Evolutionary conservation across 2,329 filamentous ascomycete genomes (phyloP).

Genomic region (Penicillium concentricum): DNA sequence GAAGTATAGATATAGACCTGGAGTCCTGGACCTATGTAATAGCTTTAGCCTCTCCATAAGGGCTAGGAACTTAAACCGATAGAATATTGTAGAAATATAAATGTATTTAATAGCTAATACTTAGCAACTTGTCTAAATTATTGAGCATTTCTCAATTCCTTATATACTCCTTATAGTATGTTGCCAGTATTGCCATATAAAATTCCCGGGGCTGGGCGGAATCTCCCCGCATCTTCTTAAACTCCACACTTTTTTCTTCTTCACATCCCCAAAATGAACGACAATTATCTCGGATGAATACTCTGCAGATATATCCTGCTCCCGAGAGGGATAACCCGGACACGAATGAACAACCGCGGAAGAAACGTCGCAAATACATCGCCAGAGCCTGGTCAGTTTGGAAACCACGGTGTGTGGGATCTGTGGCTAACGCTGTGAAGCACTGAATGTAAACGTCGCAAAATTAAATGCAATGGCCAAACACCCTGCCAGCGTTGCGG

Average conservation of each 20-base stretch:
- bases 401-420: neutral
- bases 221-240: constrained; percentile 14
- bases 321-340: constrained; percentile 8
- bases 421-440: constrained; percentile 29
- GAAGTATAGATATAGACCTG: neutral
- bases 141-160: too few relatives aligned
- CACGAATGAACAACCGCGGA: constrained; percentile 47
- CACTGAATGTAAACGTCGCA: constrained; percentile 63
- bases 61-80: too few relatives aligned
- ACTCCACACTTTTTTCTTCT: constrained; percentile 6
- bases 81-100: neutral
- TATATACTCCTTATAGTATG: too few relatives aligned
- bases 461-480: constrained; percentile 67
- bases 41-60: neutral
- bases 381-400: constrained; percentile 59
- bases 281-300: constrained; percentile 1
- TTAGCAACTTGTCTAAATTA: too few relatives aligned
- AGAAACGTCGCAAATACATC: constrained; percentile 63
- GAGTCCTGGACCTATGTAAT: neutral
- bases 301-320: neutral
- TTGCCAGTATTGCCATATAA: too few relatives aligned
- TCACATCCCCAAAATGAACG: neutral
- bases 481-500: constrained; percentile 62
- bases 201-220: neutral
- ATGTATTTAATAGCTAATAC: neutral